phyloP scores from a whole-genome alignment of 2,329 filamentous ascomycete genomes.

The Aspergillus cejpii region DNA sequence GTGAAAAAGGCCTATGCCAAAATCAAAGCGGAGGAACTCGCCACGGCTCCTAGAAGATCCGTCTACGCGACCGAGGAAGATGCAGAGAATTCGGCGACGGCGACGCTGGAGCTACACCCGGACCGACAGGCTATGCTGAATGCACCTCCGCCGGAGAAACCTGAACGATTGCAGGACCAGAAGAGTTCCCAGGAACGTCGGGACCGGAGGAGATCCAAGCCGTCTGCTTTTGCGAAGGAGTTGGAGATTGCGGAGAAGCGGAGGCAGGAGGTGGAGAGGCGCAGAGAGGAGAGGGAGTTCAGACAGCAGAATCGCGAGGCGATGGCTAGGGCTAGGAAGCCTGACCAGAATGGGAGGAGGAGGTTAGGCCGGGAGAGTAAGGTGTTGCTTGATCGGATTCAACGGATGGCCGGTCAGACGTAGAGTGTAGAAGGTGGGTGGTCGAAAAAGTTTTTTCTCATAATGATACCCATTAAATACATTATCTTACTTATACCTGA shows the following conservation, averaged over 20 bases:
- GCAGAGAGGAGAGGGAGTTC: constrained; percentile 58
- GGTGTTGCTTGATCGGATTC: constrained; percentile 69
- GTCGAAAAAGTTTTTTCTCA: not conserved
- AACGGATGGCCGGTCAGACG: constrained; percentile 56
- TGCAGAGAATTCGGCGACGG: constrained; percentile 20
- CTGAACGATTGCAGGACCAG: constrained; percentile 21
- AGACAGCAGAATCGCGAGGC: constrained; percentile 64
- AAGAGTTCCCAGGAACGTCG: constrained; percentile 25
- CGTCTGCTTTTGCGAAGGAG: constrained; percentile 57
- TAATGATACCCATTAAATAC: constrained; percentile 19
- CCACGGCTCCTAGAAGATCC: constrained; percentile 28
- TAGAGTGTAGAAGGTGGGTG: constrained; percentile 8
- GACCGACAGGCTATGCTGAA: constrained; percentile 56
- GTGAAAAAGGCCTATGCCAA: constrained; percentile 89
- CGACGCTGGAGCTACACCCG: constrained; percentile 52
- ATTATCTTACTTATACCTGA: not conserved
- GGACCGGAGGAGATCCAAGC: constrained; percentile 36
- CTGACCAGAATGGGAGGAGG: constrained; percentile 62
- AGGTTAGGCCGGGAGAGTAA: constrained; percentile 76
- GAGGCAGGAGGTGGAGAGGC: constrained; percentile 54
- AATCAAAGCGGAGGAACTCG: constrained; percentile 59
- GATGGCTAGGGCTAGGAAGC: constrained; percentile 56
- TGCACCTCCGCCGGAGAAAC: constrained; percentile 28
- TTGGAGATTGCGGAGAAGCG: constrained; percentile 60
- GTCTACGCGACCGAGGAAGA: constrained; percentile 31